These are phyloP conservation scores for Pseudogymnoascus sp. DNA, from an alignment of 2,329 filamentous ascomycete species.

Conservation along the genomic window DNA sequence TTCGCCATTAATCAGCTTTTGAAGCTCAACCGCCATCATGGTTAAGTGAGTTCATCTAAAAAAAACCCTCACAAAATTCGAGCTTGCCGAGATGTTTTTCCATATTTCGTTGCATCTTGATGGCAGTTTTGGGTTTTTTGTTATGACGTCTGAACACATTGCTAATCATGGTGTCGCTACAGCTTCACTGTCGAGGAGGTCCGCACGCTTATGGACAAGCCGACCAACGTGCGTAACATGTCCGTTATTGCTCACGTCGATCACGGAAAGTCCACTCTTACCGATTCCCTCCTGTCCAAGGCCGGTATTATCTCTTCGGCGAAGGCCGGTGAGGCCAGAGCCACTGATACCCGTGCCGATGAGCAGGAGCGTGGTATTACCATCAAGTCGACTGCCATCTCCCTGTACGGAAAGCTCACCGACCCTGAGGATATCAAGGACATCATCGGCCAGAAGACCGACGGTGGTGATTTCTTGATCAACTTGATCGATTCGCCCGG, in stretches of 20 bases:
- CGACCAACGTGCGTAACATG: conserved; percentile 82
- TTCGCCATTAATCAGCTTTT: conserved; percentile 29
- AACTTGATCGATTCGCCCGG: conserved; percentile 99
- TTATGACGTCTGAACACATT: conserved; percentile 14
- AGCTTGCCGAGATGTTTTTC: background rate
- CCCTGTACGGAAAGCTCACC: conserved; percentile 79
- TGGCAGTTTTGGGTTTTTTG: background rate
- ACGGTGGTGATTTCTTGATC: conserved; percentile 97
- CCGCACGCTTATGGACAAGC: conserved; percentile 70
- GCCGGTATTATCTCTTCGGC: conserved; percentile 98
- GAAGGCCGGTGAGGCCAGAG: conserved; percentile 92
- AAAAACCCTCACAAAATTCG: conserved; percentile 8
- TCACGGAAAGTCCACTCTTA: conserved; percentile 99
- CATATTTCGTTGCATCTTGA: background rate
- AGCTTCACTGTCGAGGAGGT: conserved; percentile 99
- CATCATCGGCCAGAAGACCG: conserved; percentile 76
- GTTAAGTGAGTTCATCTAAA: conserved; percentile 75
- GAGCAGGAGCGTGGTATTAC: conserved; percentile 99
- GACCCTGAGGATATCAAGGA: conserved; percentile 89
- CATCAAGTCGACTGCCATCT: conserved; percentile 99
- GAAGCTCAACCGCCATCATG: conserved; percentile 84
- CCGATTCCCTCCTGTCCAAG: conserved; percentile 98
- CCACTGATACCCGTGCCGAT: conserved; percentile 93
- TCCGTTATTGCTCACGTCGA: conserved; percentile 99
- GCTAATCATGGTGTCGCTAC: conserved; percentile 43